Evolutionary conservation across 768 basidiomycete genomes (phyloP).

Genomic region (Aureoboletus auriporus): DNA sequence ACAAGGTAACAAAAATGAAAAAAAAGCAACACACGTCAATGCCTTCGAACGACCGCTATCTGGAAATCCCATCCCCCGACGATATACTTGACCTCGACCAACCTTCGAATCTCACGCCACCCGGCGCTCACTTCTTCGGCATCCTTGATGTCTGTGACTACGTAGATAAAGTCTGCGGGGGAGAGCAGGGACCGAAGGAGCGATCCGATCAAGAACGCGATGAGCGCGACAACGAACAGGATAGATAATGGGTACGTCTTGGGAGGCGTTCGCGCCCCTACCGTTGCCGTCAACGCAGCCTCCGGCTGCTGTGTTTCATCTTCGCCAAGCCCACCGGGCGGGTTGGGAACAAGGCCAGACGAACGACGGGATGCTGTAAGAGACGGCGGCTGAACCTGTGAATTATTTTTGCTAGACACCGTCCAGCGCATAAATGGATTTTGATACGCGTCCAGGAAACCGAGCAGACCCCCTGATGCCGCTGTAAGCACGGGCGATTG

Average conservation of each 20-base stretch:
- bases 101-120: conserved; percentile 83
- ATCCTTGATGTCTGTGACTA: conserved; percentile 55
- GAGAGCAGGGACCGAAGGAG: conserved; percentile 83
- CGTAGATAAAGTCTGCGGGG: conserved; percentile 88
- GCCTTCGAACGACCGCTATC: conserved; percentile 76
- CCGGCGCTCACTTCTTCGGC: conserved; percentile 49
- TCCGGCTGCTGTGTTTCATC: conserved; percentile 11
- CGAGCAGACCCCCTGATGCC: conserved; percentile 44
- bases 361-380: conserved; percentile 21
- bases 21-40: conserved; percentile 31
- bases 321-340: conserved; percentile 35
- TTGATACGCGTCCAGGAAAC: conserved; percentile 59
- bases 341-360: conserved; percentile 20
- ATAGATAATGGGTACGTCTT: conserved; percentile 44
- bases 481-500: conserved; percentile 19
- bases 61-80: conserved; percentile 86
- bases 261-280: neutral
- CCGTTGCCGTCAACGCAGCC: neutral
- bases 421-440: conserved; percentile 56
- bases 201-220: conserved; percentile 90
- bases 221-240: conserved; percentile 73
- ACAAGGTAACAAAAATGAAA: no score
- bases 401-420: conserved; percentile 22
- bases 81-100: conserved; percentile 79
- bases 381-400: conserved; percentile 19